Base-by-base conservation (phyloP, 2,329 filamentous ascomycete species). In the Penicillium sp. region DNA sequence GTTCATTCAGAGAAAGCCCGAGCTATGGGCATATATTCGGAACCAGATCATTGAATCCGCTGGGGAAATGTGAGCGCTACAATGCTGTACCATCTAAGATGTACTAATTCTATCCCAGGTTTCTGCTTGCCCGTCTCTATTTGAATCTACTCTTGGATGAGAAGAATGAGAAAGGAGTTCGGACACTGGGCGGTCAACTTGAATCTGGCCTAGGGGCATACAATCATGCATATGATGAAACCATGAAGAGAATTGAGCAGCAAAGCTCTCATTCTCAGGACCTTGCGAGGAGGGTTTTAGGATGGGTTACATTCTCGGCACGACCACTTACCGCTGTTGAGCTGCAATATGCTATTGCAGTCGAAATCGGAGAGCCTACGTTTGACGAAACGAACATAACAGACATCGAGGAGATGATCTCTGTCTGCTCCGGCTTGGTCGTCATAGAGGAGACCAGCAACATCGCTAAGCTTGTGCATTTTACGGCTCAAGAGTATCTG, bases 221-320 rank as follows among this genome's bases (percentile, higher is more conserved):
- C 31, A 57, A 72, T 18, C 3, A 56, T 8, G 70, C 72, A 0
- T 81, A 81, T 44, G 46, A 66, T 0, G 53, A 69, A 0, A 68
- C 72, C 0, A 73, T 79, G 59, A 38, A 72, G 6, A 61, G 75
- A 33, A 76, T 80, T 15, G 46, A 71, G 27, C 49, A 59, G 1
- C 75, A 79, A 47, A 20, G 56, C 25, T 27, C 25, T 27, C 8
- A 8, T 9, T 27, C 1, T 1, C 45, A 1, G 15, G 48, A 64
- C 1, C 62, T 77, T 42, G 75, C 76, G 0, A 70, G 64, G n/a
- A 52, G 66, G 25, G 59, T 64, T 3, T 50, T 78, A 0, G 59
- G 60, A 1, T 78, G 72, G 75, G 69, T 78, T 24, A 65, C 61
- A 27, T 27, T 27, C 25, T 27, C 25, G 8, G 8, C 6, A 27